These are phyloP conservation scores for Fusarium nygamai DNA, from an alignment of 2,329 filamentous ascomycete genomes.

Conservation along the genomic window DNA sequence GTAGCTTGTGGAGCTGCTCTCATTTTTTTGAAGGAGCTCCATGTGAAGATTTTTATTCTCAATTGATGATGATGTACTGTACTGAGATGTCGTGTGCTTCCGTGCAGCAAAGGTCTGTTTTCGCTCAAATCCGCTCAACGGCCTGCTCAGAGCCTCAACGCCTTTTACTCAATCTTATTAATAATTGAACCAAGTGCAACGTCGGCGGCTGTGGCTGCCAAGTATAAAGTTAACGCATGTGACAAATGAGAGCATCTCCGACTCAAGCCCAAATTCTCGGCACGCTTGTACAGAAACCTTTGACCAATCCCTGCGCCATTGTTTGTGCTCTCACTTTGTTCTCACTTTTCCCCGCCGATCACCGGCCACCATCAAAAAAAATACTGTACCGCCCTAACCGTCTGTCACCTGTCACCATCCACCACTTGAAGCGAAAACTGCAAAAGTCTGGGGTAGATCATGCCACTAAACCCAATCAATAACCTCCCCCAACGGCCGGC, in stretches of 20 bases:
- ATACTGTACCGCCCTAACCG: neutral
- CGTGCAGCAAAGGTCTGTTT: too few relatives aligned
- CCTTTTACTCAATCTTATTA: neutral
- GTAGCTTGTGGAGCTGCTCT: neutral
- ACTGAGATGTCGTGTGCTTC: neutral
- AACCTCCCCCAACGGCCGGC: neutral
- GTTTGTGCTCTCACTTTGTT: neutral
- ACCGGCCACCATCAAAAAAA: neutral
- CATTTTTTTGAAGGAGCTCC: neutral
- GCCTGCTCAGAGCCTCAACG: neutral
- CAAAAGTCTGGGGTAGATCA: constrained; percentile 7
- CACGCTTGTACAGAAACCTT: neutral
- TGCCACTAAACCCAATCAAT: neutral
- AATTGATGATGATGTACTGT: too few relatives aligned
- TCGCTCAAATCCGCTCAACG: neutral
- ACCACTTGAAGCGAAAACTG: neutral
- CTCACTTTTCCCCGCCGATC: constrained; percentile 1
- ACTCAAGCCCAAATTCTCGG: neutral
- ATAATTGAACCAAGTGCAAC: neutral
- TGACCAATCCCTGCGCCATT: too few relatives aligned
- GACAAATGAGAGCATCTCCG: neutral
- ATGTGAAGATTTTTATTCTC: neutral
- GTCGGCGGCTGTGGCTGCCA: neutral
- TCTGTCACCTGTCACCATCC: neutral
- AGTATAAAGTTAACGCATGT: neutral